Base-by-base conservation (phyloP, 1,284 basidiomycete genomes). In the Boletus sp. region DNA sequence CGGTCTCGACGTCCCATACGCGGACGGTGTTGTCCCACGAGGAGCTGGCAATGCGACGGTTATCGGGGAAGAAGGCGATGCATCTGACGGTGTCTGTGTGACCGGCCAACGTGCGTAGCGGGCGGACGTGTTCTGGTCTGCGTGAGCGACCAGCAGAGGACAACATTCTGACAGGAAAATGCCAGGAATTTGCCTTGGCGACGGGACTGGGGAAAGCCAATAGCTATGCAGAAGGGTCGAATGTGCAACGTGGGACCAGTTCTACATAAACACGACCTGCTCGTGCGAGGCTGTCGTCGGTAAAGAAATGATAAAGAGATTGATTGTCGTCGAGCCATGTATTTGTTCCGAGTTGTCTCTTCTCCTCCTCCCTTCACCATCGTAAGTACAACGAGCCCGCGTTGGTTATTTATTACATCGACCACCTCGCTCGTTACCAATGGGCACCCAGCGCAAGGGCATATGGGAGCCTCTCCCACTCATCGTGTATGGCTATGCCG, bases 401-500 rank as follows among this genome's bases (percentile, higher is more conserved):
- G 38, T 40, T 40, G 10, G 35, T 37, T 37, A 43, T 43, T 43
- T 43, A n/a, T 43, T n/a, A 21, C 40, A 17, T 21, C 13, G 19
- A 35, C 35, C 33, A 13, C 33, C 33, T 35, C 33, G 33, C 33
- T 21, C 40, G n/a, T 43, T 21, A 43, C 9, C 44, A 11, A 74
- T 74, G 74, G 69, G 67, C 65, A 55, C 65, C 6, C 73, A 74
- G 23, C 74, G 72, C 5, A 68, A 70, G 33, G 81, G 82, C 68
- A 84, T 87, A 69, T 93, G 90, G 91, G 89, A 93, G 67, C 90
- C 90, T 30, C 80, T 93, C 47, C 88, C 90, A 2, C 81, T 88
- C 76, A 91, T 93, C 68, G 82, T 91, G 31, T 93, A 93, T 72
- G 91, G 91, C 52, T 93, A 93, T 76, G 91, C 91, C 25, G 83